These are phyloP conservation scores for Oryza punctata DNA, from an alignment of 176 grass and related monocot species.

Conservation along the genomic window DNA sequence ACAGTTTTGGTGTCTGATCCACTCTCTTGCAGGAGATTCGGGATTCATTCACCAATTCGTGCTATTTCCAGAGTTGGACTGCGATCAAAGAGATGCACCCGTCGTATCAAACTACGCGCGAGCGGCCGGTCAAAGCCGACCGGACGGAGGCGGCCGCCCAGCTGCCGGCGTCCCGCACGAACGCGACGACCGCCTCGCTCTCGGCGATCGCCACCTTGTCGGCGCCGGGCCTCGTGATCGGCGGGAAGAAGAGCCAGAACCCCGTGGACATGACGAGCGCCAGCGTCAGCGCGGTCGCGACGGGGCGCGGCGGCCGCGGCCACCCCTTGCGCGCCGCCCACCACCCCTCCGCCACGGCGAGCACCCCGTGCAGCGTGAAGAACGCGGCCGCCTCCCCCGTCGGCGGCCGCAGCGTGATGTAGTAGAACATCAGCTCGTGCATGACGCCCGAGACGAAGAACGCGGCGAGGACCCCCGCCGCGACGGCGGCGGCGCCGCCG, in stretches of 20 bases:
- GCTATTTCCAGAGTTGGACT: background rate
- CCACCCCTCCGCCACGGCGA: conserved; percentile 52
- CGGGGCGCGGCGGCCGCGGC: conserved; percentile 38
- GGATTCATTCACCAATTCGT: background rate
- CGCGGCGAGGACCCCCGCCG: conserved; percentile 45
- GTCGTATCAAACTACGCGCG: background rate
- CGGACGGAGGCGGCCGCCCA: conserved; percentile 17
- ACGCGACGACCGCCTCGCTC: conserved; percentile 40
- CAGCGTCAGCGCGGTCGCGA: conserved; percentile 38
- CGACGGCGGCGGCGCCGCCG: background rate
- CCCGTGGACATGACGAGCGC: conserved; percentile 42
- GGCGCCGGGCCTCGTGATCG: conserved; percentile 40
- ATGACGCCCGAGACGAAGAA: conserved; percentile 64
- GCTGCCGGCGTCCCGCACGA: conserved; percentile 14
- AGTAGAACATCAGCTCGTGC: conserved; percentile 78
- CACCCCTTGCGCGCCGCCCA: conserved; percentile 32
- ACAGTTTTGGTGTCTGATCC: background rate
- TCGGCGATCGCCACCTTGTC: conserved; percentile 55
- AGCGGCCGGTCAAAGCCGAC: background rate
- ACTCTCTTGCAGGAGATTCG: background rate
- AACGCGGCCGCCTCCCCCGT: conserved; percentile 62
- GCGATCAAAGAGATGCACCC: background rate
- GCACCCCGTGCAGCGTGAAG: conserved; percentile 67
- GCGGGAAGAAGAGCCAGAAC: conserved; percentile 74
- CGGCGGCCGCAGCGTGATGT: conserved; percentile 52